Percentiles rank a stretch among this genome's conserved stretches.
phyloP scores from a whole-genome alignment of 2,329 filamentous ascomycete species.

The Colletotrichum sublineola region DNA sequence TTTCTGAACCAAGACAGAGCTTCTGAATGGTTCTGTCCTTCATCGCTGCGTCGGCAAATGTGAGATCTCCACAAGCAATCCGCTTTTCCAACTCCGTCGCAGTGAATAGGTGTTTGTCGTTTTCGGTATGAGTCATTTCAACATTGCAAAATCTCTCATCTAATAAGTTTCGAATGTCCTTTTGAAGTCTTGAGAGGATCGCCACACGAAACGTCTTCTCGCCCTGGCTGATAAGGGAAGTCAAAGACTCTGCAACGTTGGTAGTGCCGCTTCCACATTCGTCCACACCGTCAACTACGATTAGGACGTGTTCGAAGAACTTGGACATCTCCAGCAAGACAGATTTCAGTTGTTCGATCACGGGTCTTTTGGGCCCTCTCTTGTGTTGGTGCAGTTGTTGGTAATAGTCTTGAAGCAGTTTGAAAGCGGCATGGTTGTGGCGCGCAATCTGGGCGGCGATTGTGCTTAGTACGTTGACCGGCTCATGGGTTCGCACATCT shows the following conservation, averaged over 20 bases:
- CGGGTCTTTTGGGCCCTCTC: background rate
- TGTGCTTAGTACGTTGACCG: background rate
- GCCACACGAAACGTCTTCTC: background rate
- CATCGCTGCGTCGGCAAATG: background rate
- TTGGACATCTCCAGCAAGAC: background rate
- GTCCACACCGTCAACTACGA: slow-evolving; percentile 9
- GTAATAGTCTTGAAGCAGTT: background rate
- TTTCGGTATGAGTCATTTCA: background rate
- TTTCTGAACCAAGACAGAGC: background rate
- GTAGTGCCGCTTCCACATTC: background rate
- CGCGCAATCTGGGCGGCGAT: slow-evolving; percentile 4
- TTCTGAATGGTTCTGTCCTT: slow-evolving; percentile 1
- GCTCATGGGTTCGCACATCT: background rate
- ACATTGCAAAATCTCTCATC: background rate
- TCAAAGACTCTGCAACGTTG: background rate
- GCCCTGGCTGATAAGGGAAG: background rate
- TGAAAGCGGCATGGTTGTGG: background rate
- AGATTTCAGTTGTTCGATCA: background rate
- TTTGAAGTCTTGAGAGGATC: background rate
- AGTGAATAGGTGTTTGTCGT: background rate
- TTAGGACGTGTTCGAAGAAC: background rate
- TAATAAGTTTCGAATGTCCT: background rate
- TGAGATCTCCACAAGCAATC: background rate
- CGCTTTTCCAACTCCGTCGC: slow-evolving; percentile 1
- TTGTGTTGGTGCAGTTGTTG: background rate